Evolutionary conservation across 768 basidiomycete genomes (phyloP).

Genomic region (Mycena belliarum): DNA sequence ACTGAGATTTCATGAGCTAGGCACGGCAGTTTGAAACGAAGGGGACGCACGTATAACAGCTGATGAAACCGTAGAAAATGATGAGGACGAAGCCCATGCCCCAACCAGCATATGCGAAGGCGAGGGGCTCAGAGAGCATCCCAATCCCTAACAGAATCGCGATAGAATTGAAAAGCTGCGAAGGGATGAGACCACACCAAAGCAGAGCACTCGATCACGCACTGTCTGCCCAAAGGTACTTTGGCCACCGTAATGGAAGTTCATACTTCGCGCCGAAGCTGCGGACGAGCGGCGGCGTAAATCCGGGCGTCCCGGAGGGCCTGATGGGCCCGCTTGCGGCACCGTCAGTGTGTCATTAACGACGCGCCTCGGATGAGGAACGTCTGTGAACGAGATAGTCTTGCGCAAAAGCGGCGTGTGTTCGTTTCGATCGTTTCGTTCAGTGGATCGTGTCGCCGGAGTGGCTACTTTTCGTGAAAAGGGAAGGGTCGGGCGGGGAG

Average conservation of each 20-base stretch:
- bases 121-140: conserved; percentile 87
- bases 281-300: conserved; percentile 36
- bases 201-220: conserved; percentile 22
- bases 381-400: conserved; percentile 20
- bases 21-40: not conserved
- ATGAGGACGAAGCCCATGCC: conserved; percentile 75
- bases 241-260: conserved; percentile 44
- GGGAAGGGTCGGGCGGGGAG: conserved; percentile 9
- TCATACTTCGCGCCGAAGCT: conserved; percentile 20
- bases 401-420: conserved; percentile 18
- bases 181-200: not conserved
- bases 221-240: conserved; percentile 80
- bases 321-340: not conserved
- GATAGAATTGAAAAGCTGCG: conserved; percentile 82
- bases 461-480: conserved; percentile 18
- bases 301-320: not conserved
- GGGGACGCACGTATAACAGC: conserved; percentile 85
- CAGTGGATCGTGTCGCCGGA: not conserved
- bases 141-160: conserved; percentile 90
- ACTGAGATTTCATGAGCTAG: conserved; percentile 37
- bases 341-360: conserved; percentile 11
- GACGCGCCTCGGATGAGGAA: conserved; percentile 14
- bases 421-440: conserved; percentile 5
- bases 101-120: conserved; percentile 94
- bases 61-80: conserved; percentile 73